Conservation (phyloP, 352 stramenopile genomes). For the Peronospora farinosa region DNA sequence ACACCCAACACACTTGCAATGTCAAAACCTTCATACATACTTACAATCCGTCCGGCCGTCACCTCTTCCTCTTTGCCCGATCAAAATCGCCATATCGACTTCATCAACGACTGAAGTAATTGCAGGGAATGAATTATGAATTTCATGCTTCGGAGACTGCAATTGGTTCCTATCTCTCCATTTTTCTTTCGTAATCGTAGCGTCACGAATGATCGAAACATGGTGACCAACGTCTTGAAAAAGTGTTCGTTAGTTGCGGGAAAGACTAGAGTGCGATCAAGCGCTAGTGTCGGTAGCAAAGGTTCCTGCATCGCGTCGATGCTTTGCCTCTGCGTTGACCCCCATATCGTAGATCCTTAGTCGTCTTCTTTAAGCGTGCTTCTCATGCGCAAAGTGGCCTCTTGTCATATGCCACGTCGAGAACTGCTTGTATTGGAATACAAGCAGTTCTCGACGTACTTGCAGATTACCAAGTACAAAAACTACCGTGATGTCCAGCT, state of each 20-base stretch:
- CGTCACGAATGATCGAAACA: slow-evolving; percentile 48
- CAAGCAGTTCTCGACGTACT: neutral
- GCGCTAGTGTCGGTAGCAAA: slow-evolving; percentile 46
- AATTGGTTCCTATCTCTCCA: slow-evolving; percentile 8
- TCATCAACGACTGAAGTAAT: slow-evolving; percentile 17
- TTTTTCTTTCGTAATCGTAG: slow-evolving; percentile 33
- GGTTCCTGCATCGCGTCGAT: slow-evolving; percentile 32
- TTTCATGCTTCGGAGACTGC: slow-evolving; percentile 38
- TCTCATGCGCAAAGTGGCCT: slow-evolving; percentile 37
- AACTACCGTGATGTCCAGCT: no score
- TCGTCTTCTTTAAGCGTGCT: slow-evolving; percentile 46
- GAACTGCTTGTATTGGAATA: slow-evolving; percentile 8
- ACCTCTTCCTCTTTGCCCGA: slow-evolving; percentile 18
- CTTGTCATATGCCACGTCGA: slow-evolving; percentile 4
- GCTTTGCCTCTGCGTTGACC: slow-evolving; percentile 49
- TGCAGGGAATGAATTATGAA: slow-evolving; percentile 49
- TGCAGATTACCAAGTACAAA: no score
- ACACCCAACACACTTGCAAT: neutral
- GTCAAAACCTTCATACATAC: slow-evolving; percentile 10
- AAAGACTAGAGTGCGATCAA: slow-evolving; percentile 36
- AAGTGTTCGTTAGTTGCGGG: slow-evolving; percentile 38
- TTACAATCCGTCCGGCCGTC: slow-evolving; percentile 49
- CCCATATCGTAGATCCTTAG: slow-evolving; percentile 37
- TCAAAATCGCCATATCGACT: slow-evolving; percentile 17
- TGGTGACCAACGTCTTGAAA: slow-evolving; percentile 51